Evolutionary conservation across 371 early-diverging fungal species (phyloP).

Genomic region (Haplosporangium sp.): DNA sequence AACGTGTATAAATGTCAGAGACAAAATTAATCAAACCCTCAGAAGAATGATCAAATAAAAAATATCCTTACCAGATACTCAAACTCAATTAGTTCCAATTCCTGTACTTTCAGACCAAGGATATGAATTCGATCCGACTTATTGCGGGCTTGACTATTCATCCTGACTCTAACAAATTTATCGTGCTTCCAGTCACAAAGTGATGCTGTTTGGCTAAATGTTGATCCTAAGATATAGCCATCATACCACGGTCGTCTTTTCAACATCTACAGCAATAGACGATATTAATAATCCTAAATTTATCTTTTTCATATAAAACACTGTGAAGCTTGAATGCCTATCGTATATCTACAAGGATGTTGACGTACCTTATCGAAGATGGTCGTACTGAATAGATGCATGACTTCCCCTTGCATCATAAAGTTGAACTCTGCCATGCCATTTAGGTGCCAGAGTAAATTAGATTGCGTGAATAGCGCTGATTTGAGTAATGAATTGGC

Average conservation of each 20-base stretch:
- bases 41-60: neutral
- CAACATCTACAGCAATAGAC: constrained; percentile 19
- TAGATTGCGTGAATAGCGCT: constrained; percentile 19
- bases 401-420: constrained; percentile 51
- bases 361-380: constrained; percentile 29
- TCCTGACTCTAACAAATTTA: constrained; percentile 34
- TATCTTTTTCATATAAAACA: too few species aligned
- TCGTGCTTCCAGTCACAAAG: constrained; percentile 27
- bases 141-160: neutral
- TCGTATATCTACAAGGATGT: too few species aligned
- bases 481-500: constrained; percentile 30
- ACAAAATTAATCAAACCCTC: neutral
- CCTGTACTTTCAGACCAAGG: constrained; percentile 13
- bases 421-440: constrained; percentile 52
- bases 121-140: constrained; percentile 5
- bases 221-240: constrained; percentile 27
- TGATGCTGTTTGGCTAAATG: constrained; percentile 25
- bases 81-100: constrained; percentile 35
- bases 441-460: constrained; percentile 38
- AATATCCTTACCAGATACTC: constrained; percentile 42
- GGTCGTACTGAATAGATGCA: constrained; percentile 33
- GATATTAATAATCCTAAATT: neutral
- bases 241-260: constrained; percentile 34
- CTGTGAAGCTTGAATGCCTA: too few species aligned
- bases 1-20: neutral